Conservation (phyloP, 106 monocot genomes). For the Dendrobium huoshanense region DNA sequence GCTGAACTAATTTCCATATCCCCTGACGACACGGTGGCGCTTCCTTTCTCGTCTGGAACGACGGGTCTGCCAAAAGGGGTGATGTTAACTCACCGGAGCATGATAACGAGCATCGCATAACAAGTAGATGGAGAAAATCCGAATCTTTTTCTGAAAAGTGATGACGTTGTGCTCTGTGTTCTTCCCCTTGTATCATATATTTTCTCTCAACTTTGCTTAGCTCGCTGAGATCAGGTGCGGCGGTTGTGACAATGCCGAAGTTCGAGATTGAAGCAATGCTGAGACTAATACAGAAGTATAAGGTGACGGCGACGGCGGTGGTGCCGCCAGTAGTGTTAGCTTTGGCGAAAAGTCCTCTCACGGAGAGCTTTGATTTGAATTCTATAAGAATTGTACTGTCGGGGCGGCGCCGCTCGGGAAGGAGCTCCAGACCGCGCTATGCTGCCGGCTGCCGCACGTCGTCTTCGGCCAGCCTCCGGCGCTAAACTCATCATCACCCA, state of each 20-base stretch:
- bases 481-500: no score
- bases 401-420: slow-evolving; percentile 83
- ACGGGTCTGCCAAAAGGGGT: slow-evolving; percentile 90
- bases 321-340: slow-evolving; percentile 89
- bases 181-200: no score
- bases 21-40: slow-evolving; percentile 48
- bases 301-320: slow-evolving; percentile 63
- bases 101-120: slow-evolving; percentile 5
- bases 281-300: slow-evolving; percentile 40
- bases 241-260: no score
- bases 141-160: no score
- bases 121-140: no score
- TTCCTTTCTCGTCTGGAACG: slow-evolving; percentile 89
- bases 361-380: slow-evolving; percentile 65
- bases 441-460: slow-evolving; percentile 56
- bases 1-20: slow-evolving; percentile 25
- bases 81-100: slow-evolving; percentile 61
- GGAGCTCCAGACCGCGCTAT: slow-evolving; percentile 60
- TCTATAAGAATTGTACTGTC: slow-evolving; percentile 72
- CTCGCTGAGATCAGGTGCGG: no score
- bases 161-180: no score
- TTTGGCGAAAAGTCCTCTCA: slow-evolving; percentile 58
- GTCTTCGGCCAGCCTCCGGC: slow-evolving; percentile 51
- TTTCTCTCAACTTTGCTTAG: no score
- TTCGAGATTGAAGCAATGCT: no score